Evolutionary conservation across 176 grass and related monocot species (phyloP).

Genomic region (Zea mays): Zm-B73-REFERENCE-NAM-5.0 NC_050096.1:211154001-211154500

Average conservation of each 20-base stretch:
- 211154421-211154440: slow-evolving; percentile 82
- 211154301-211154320: slow-evolving; percentile 90
- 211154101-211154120: not conserved
- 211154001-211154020: slow-evolving; percentile 93
- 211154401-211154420: slow-evolving; percentile 85
- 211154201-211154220: slow-evolving; percentile 3
- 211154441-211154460: slow-evolving; percentile 90
- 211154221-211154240: slow-evolving; percentile 6
- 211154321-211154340: slow-evolving; percentile 92
- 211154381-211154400: slow-evolving; percentile 89
- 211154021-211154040: slow-evolving; percentile 93
- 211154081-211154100: not conserved
- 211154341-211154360: slow-evolving; percentile 84
- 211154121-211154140: not conserved
- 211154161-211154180: not conserved
- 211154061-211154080: not conserved
- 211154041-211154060: slow-evolving; percentile 80
- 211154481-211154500: slow-evolving; percentile 84
- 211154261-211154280: slow-evolving; percentile 78
- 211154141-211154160: not conserved
- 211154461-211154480: slow-evolving; percentile 92
- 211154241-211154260: not conserved
- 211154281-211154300: slow-evolving; percentile 91
- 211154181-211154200: slow-evolving; percentile 5
- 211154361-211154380: slow-evolving; percentile 65